A percentile compares a stretch with the other conserved stretches of the same genome.
phyloP scores from a whole-genome alignment of 257 asterid species.

The Solanum clarkiae region DNA sequence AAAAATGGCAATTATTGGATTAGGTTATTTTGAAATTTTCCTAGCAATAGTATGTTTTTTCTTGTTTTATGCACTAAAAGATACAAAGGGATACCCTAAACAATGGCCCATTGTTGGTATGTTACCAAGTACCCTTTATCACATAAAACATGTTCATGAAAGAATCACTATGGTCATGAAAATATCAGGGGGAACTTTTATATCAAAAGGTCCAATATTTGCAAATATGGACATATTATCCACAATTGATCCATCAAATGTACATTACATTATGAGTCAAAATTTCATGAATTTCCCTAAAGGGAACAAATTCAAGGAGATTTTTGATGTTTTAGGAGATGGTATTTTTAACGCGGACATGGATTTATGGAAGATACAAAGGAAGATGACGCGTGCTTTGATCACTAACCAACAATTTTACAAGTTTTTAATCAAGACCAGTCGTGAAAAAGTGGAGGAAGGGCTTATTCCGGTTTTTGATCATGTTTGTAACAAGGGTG shows the following conservation, averaged over 20 bases:
- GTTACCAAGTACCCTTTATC: conserved; percentile 24
- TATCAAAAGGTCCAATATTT: conserved; percentile 33
- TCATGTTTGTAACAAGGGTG: conserved; percentile 6
- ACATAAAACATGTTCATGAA: conserved; percentile 27
- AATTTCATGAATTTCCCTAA: conserved; percentile 41
- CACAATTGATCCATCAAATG: conserved; percentile 39
- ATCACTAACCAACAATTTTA: conserved; percentile 33
- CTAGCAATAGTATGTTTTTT: conserved; percentile 16
- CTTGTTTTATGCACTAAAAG: conserved; percentile 4
- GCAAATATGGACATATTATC: conserved; percentile 29
- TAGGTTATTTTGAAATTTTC: conserved; percentile 17
- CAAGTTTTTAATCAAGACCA: conserved; percentile 28
- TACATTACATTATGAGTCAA: conserved; percentile 47
- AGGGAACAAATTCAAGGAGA: conserved; percentile 31
- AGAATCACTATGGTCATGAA: conserved; percentile 8
- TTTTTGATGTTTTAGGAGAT: conserved; percentile 39
- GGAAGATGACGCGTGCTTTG: conserved; percentile 37
- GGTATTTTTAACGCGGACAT: conserved; percentile 47
- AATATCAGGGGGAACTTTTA: conserved; percentile 18
- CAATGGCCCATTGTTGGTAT: conserved; percentile 40
- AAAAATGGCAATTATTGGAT: conserved; percentile 10
- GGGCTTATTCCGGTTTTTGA: conserved; percentile 44
- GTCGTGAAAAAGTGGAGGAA: conserved; percentile 23
- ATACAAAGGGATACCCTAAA: conserved; percentile 20
- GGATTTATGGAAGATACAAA: conserved; percentile 32